phyloP scores from a whole-genome alignment of 2,329 filamentous ascomycete genomes.

The Tolypocladium ophioglossoides region DNA sequence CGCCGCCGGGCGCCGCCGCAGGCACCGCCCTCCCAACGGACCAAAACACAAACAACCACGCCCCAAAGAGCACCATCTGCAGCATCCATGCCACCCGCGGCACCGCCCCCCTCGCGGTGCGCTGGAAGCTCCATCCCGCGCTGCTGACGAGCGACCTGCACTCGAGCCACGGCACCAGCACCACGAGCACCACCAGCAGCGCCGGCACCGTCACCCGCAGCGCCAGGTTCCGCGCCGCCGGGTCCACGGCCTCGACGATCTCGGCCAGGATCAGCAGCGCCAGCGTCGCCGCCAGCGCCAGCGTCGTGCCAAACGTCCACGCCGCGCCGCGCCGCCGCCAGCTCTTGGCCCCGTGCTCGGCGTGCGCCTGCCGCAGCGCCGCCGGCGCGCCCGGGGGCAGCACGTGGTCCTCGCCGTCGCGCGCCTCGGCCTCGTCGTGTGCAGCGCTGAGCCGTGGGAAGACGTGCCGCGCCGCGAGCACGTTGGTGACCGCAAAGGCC shows the following conservation, averaged over 20 bases:
- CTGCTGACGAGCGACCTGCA: constrained; percentile 53
- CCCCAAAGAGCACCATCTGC: constrained; percentile 49
- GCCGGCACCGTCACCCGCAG: constrained; percentile 60
- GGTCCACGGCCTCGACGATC: constrained; percentile 65
- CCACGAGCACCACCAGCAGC: constrained; percentile 60
- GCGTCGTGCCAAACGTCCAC: constrained; percentile 62
- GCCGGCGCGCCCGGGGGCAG: constrained; percentile 52
- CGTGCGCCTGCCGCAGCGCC: constrained; percentile 46
- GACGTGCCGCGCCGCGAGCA: constrained; percentile 55
- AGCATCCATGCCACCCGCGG: constrained; percentile 53
- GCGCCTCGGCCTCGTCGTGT: constrained; percentile 23
- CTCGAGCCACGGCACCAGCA: constrained; percentile 70
- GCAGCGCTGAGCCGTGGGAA: constrained; percentile 61
- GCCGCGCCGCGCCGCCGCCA: constrained; percentile 42
- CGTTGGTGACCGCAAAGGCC: constrained; percentile 55
- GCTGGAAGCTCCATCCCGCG: constrained; percentile 51
- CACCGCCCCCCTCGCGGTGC: constrained; percentile 43
- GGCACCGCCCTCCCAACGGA: constrained; percentile 57
- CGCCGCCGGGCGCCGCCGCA: constrained; percentile 3
- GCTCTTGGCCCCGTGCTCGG: constrained; percentile 44
- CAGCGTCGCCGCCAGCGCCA: constrained; percentile 66
- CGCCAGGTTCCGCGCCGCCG: constrained; percentile 55
- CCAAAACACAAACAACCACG: constrained; percentile 71
- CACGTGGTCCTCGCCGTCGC: constrained; percentile 50
- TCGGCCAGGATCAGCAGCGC: constrained; percentile 77